phyloP scores from a whole-genome alignment of 345 rosid species.

The Euphorbia lathyris region DNA sequence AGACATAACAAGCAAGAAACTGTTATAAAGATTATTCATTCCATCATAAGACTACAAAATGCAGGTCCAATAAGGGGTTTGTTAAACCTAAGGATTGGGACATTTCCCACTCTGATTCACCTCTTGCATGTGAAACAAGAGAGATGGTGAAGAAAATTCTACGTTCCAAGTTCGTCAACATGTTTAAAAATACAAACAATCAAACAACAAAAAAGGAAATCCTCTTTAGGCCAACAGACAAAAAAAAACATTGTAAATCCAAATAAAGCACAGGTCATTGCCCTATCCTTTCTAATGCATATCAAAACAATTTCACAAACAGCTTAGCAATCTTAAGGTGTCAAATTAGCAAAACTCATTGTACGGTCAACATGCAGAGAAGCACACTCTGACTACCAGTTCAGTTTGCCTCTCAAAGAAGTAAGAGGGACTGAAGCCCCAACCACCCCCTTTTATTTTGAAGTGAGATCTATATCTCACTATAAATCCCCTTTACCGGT shows the following conservation, averaged over 20 bases:
- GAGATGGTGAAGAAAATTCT: background rate
- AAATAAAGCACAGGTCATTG: background rate
- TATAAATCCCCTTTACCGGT: slow-evolving; percentile 38
- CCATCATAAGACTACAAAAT: background rate
- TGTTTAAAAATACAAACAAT: background rate
- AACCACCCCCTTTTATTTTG: background rate
- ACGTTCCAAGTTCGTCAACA: slow-evolving; percentile 2
- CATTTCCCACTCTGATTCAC: background rate
- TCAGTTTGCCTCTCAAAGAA: background rate
- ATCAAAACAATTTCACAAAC: background rate
- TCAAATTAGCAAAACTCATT: slow-evolving; percentile 1
- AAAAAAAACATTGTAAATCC: background rate
- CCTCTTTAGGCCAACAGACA: no score
- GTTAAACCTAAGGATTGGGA: background rate
- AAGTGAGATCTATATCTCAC: background rate
- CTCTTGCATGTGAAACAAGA: background rate
- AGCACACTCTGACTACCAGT: background rate
- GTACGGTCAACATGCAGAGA: background rate
- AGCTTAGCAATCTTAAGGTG: background rate
- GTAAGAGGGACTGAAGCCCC: background rate
- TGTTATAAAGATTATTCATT: background rate
- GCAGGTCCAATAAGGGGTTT: background rate
- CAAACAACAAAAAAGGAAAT: background rate
- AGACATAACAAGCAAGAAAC: background rate
- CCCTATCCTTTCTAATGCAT: background rate